Evolutionary conservation across 192 early-diverging fungal genomes (phyloP).

Genomic region (Mortierella hygrophila): DNA sequence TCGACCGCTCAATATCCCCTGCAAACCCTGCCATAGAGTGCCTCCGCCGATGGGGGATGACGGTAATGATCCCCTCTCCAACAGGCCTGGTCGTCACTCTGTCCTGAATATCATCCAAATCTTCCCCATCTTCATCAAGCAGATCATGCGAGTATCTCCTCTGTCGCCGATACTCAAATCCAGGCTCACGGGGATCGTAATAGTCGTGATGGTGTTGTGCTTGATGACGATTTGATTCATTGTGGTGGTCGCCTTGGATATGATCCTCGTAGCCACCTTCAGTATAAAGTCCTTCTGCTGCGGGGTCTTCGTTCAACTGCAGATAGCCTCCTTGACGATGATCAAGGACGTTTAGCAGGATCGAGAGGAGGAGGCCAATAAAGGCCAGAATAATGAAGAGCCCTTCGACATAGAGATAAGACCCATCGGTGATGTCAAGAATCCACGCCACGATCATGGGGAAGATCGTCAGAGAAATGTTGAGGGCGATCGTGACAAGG

Average conservation of each 20-base stretch:
- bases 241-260: background rate
- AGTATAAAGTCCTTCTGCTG: background rate
- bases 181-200: constrained; percentile 30
- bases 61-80: constrained; percentile 44
- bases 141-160: constrained; percentile 17
- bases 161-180: constrained; percentile 31
- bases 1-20: constrained; percentile 24
- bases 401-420: constrained; percentile 38
- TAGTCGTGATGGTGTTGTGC: background rate
- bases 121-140: constrained; percentile 8
- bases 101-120: constrained; percentile 35
- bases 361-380: constrained; percentile 24
- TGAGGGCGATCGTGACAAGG: constrained; percentile 70
- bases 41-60: constrained; percentile 48
- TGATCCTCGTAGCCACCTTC: constrained; percentile 6
- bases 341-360: constrained; percentile 27
- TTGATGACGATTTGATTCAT: background rate
- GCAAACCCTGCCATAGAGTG: constrained; percentile 42
- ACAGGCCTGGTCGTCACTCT: constrained; percentile 48
- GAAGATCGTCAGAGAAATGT: constrained; percentile 67
- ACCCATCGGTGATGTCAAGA: constrained; percentile 36
- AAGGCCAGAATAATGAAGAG: constrained; percentile 36
- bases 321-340: constrained; percentile 18
- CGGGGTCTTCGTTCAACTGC: background rate
- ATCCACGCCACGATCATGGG: constrained; percentile 73